Evolutionary conservation across 1,139 yeast genomes (phyloP).

Genomic region (Lodderomyces parapsilosis): DNA sequence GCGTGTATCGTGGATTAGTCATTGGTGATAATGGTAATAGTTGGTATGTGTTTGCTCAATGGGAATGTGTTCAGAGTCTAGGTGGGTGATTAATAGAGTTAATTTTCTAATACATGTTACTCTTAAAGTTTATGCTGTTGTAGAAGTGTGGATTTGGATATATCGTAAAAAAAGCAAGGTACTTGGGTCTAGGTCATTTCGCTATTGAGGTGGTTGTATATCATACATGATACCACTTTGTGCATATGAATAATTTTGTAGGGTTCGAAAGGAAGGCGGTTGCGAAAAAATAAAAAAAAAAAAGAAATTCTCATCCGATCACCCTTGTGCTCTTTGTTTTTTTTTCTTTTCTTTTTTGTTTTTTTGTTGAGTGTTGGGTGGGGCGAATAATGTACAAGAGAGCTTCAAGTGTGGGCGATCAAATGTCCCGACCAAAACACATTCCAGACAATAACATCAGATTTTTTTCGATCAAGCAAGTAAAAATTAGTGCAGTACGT

Average conservation of each 20-base stretch:
- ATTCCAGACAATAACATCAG: no score
- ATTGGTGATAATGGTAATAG: constrained; percentile 77
- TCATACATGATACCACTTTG: no score
- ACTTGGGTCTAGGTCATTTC: no score
- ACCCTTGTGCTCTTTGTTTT: background rate
- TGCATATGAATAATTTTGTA: background rate
- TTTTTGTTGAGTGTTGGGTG: constrained; percentile 2
- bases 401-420: no score
- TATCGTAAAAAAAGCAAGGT: no score
- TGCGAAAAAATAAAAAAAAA: background rate
- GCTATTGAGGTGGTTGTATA: no score
- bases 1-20: constrained; percentile 81
- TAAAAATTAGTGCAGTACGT: no score
- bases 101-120: no score
- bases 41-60: constrained; percentile 91
- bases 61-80: constrained; percentile 44
- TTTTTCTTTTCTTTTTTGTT: background rate
- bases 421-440: no score
- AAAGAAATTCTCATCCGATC: background rate
- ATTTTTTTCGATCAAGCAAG: no score
- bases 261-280: background rate
- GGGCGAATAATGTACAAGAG: background rate
- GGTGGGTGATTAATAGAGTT: background rate
- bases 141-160: no score
- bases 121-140: no score